Conservation (phyloP, 805 yeast genomes). For the Saccharomycopsis fodiens region DNA sequence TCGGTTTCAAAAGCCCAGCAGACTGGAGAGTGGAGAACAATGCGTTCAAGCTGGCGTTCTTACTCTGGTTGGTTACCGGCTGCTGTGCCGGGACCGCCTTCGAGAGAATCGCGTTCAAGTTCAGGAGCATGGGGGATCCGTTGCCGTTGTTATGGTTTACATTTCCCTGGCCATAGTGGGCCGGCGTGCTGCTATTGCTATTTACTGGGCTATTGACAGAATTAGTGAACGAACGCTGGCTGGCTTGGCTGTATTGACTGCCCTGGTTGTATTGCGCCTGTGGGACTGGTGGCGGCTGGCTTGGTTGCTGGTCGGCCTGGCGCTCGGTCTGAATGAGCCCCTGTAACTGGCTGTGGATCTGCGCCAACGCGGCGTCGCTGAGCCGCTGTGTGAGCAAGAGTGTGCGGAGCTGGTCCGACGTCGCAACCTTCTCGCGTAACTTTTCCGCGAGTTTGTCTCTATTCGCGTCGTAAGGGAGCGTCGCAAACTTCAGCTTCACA, state of each 20-base stretch:
- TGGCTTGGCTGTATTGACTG: too few relatives aligned
- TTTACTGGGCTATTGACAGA: neutral
- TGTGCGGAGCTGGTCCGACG: constrained; percentile 11
- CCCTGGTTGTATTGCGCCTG: neutral
- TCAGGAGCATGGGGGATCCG: neutral
- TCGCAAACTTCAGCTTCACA: constrained; percentile 28
- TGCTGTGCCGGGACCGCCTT: neutral
- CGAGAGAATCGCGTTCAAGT: neutral
- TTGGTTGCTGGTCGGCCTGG: neutral
- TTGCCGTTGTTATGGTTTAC: neutral
- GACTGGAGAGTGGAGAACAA: constrained; percentile 31
- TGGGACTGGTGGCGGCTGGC: neutral
- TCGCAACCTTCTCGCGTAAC: constrained; percentile 18
- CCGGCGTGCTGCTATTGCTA: neutral
- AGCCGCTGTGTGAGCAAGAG: constrained; percentile 27
- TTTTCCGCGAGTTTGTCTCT: too few relatives aligned
- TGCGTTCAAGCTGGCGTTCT: constrained; percentile 24
- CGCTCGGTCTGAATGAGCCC: constrained; percentile 32
- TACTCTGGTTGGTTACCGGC: neutral
- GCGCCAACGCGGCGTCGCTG: constrained; percentile 30
- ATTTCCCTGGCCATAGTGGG: neutral
- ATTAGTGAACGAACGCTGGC: neutral
- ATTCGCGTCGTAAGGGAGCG: constrained; percentile 26
- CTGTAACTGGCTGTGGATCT: constrained; percentile 33
- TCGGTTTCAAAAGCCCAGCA: constrained; percentile 31